Evolutionary conservation across 2,329 filamentous ascomycete genomes (phyloP), one percentile per base, ranked within the genome.

Genomic region (Alternaria infectoria): DNA sequence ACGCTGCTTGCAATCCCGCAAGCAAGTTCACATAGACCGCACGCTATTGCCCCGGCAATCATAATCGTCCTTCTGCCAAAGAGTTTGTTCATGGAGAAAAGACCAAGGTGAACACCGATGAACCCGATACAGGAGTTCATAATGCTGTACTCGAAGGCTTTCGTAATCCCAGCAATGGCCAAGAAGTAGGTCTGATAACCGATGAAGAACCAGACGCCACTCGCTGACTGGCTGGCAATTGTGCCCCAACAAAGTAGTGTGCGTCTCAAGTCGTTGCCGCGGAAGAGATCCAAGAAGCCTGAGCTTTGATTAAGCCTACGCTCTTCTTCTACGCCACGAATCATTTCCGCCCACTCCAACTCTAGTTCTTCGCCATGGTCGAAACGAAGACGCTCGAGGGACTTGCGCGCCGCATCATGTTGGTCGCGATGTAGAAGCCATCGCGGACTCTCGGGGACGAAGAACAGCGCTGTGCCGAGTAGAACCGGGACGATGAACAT

Each of bases 401-500:
- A 62, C 23, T 54, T 51, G 13, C 68, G 59, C 17, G 70, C 74
- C 47, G 65, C 52, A 7, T 70, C 59, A 2, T 63, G 45, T 9
- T 64, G 51, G 5, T 68, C 66, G 32, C 71, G 65, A 43, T 71
- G 65, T 0, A 76, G 52, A 1, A 74, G 74, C 73, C 84, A 86
- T 19, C 85, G 79, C 2, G 85, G 85, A 30, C 64, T 70, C 51
- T 77, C 75, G 2, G 73, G 72, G 0, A 76, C 68, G 62, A 74
- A 72, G 50, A 71, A 69, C 0, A 77, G 65, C 0, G 64, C 83
- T 0, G 82, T 69, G 2, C 81, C 74, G 50, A 87, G 75, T n/a
- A 86, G 61, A 5, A 78, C 74, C 0, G 85, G 85, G 5, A 87
- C 82, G 52, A 86, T 74, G 82, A 83, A 84, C 36, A 88, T 85